Base-by-base conservation (phyloP, 2,329 filamentous ascomycete species). In the Chrysosporium queenslandicum region DNA sequence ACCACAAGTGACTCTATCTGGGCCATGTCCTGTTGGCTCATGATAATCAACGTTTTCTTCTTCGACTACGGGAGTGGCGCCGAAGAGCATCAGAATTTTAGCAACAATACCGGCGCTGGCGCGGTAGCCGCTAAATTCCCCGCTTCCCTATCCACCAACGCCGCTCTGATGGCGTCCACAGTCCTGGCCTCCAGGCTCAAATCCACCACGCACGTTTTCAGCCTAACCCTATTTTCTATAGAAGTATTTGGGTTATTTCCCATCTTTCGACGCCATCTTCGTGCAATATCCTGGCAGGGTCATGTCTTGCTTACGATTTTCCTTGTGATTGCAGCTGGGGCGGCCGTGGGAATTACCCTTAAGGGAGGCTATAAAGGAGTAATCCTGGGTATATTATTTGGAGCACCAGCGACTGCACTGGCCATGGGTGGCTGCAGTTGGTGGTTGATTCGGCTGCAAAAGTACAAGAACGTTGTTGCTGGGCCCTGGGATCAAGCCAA, bases 381-480 rank as follows among this genome's bases (percentile, higher is more conserved):
- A 25, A 67, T 91, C 21, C 72, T 86, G 2, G 92, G 92, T 11
- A 83, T 87, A 58, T 67, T 91, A 1, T 73, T 94, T 4, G 87
- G 87, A 4, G 79, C 82, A n/a, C 63, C 91, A 8, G 74, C 88
- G 20, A 84, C 86, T 0, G 81, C 83, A 3, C 67, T 95, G 50
- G 83, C 82, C 1, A 94, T 96, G 81, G 92, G 91, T 1, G 85
- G 89, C 11, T 96, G 90, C 67, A 94, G 88, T 65, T 97, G 90
- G 91, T 97, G 92, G 90, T 72, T 98, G 57, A 97, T 98, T 63
- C 87, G 89, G 7, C 69, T 98, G 68, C 92, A 98, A 71, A 91
- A 94, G 72, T 98, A 97, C 71, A 98, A 98, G 75, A 97, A 97
- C 67, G 92, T 97, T 71, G 96, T 98, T 59, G 87, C 90, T 64